Evolutionary conservation across 805 yeast species (phyloP), one percentile per base, ranked within the genome.

Genomic region (Scheffersomyces ergatensis): DNA sequence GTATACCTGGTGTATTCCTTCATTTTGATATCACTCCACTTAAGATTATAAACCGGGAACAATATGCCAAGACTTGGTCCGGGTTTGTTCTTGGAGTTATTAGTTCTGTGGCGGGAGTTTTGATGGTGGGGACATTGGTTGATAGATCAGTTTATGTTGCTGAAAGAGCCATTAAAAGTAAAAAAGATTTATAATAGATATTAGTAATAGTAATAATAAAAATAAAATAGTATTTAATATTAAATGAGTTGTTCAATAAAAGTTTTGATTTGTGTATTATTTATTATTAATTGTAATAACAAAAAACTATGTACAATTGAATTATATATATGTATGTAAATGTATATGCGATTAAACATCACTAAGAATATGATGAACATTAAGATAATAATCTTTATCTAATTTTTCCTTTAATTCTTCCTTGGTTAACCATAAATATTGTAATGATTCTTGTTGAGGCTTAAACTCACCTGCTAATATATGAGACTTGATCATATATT

Each of bases 61-160:
- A 73, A 48, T 78, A 77, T 53, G 75, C 78, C 41, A 84, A 82
- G 58, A 76, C 93, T 2, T 85, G 93, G 83, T 83, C 90, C 23
- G 86, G 89, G 1, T 89, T 90, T 57, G 54, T 89, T 19, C 67
- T 89, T 44, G 89, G 90, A 26, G 87, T 86, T 20, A 80, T 93
- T 49, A 85, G 96, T 41, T 88, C 95, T 6, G 76, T 92, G 31
- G 98, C 97, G 8, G 97, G 98, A 36, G 89, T 93, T 9, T 70
- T 93, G 44, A 90, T 97, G 20, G 89, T 92, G 20, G 98, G 96
- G 8, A 84, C 97, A 0, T 79, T 90, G 27, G 62, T 90, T 35
- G 99, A 93, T 61, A 78, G 89, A 44, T 82, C 95, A 2, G 85
- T 89, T 4, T 89, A 87, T 78, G 92, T 87, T 11, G 96, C 96